phyloP scores from a whole-genome alignment of 139 green algal genomes.

The Coccomyxa sp. region DNA sequence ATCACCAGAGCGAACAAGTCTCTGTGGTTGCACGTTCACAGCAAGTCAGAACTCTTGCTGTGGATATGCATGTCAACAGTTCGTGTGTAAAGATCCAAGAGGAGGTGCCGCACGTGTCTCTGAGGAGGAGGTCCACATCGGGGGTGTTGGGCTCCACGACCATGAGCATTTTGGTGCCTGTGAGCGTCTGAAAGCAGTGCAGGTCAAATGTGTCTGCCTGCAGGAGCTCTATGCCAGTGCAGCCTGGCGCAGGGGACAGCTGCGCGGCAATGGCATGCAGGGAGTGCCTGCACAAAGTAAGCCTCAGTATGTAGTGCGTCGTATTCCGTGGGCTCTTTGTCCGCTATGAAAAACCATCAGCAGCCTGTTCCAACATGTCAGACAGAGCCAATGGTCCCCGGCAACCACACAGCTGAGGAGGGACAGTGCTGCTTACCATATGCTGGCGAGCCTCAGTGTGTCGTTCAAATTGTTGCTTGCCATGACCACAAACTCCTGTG shows the following conservation, averaged over 20 bases:
- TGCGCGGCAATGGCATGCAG: constrained; percentile 84
- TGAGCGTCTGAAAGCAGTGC: constrained; percentile 85
- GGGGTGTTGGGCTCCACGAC: constrained; percentile 67
- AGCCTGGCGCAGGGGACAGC: constrained; percentile 74
- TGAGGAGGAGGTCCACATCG: constrained; percentile 59
- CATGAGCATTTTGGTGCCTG: constrained; percentile 83
- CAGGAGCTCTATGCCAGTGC: constrained; percentile 81
- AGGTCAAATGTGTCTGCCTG: constrained; percentile 91
- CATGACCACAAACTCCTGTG: constrained; percentile 60
- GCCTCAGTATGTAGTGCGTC: neutral
- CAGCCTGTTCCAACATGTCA: no score
- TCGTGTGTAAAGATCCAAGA: no score
- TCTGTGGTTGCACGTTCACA: no score
- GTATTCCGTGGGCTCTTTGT: neutral
- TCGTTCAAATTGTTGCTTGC: constrained; percentile 72
- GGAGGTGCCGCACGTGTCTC: constrained; percentile 5
- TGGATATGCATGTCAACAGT: no score
- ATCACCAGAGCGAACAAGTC: neutral
- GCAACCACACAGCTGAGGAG: no score
- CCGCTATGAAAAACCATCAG: no score
- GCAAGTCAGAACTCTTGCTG: no score
- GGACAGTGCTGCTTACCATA: constrained; percentile 43
- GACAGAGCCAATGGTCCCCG: no score
- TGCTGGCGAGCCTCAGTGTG: constrained; percentile 67
- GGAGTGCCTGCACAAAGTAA: constrained; percentile 59